phyloP scores from a whole-genome alignment of 495 filamentous ascomycete genomes.

The Tetracladium setigerum region DNA sequence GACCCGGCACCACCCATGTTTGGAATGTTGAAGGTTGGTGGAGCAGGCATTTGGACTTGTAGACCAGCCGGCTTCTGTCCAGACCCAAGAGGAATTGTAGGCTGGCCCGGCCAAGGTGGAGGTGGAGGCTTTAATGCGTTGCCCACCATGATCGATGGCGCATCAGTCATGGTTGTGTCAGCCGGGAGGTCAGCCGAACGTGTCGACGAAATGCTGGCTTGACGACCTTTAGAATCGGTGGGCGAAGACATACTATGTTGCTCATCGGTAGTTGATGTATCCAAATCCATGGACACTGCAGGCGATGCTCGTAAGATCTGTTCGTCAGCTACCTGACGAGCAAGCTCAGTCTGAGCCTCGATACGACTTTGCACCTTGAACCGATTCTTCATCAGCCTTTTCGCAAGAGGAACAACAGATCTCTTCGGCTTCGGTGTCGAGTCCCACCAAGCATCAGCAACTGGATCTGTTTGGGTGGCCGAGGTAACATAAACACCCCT shows the following conservation, averaged over 20 bases:
- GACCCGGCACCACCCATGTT: constrained; percentile 14
- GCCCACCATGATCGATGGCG: constrained; percentile 5
- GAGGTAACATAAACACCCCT: constrained; percentile 33
- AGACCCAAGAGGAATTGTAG: neutral
- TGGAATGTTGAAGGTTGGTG: constrained; percentile 32
- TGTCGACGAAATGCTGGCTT: constrained; percentile 11
- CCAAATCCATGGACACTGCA: constrained; percentile 15
- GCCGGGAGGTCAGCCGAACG: constrained; percentile 10
- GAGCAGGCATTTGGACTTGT: constrained; percentile 40
- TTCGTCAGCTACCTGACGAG: neutral
- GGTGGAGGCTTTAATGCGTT: constrained; percentile 21
- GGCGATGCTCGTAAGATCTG: constrained; percentile 6
- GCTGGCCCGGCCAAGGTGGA: constrained; percentile 15
- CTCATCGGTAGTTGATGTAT: constrained; percentile 7
- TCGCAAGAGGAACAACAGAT: constrained; percentile 35
- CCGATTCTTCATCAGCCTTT: constrained; percentile 39
- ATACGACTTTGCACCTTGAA: constrained; percentile 21
- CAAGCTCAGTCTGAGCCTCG: neutral
- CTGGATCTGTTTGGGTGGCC: constrained; percentile 42
- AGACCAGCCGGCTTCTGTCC: constrained; percentile 28
- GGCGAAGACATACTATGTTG: constrained; percentile 6
- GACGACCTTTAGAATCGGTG: constrained; percentile 8
- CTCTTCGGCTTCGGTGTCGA: constrained; percentile 31
- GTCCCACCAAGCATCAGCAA: constrained; percentile 29
- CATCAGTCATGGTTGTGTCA: constrained; percentile 17